Conservation (phyloP, 2,329 filamentous ascomycete genomes). For the Neonectria magnoliae region DNA sequence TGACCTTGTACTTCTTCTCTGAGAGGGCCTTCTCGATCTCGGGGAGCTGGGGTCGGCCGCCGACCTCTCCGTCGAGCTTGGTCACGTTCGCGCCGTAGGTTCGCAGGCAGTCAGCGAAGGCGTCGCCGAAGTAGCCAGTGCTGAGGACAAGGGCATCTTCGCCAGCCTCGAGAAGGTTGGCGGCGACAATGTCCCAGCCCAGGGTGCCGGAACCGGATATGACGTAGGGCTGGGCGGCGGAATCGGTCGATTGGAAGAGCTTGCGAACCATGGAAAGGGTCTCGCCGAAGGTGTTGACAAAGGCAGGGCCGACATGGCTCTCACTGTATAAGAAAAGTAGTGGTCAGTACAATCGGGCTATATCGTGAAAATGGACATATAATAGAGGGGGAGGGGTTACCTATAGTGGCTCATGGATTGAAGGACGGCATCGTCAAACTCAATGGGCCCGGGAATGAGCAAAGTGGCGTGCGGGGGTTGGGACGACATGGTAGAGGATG, state of each 20-base stretch:
- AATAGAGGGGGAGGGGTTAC: conserved; percentile 55
- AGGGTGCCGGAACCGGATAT: conserved; percentile 94
- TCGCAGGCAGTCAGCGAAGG: conserved; percentile 90
- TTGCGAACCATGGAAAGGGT: conserved; percentile 87
- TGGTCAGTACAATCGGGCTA: conserved; percentile 14
- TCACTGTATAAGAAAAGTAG: conserved; percentile 66
- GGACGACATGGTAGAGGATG: conserved; percentile 64
- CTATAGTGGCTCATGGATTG: conserved; percentile 95
- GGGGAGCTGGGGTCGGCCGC: conserved; percentile 83
- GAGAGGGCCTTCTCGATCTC: conserved; percentile 90
- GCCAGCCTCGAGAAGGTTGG: conserved; percentile 88
- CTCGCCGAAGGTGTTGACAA: conserved; percentile 92
- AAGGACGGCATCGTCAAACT: conserved; percentile 97
- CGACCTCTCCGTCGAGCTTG: conserved; percentile 89
- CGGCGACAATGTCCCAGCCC: conserved; percentile 96
- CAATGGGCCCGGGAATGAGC: conserved; percentile 96
- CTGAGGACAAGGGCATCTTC: conserved; percentile 93
- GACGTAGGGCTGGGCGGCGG: conserved; percentile 88
- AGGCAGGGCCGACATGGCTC: conserved; percentile 89
- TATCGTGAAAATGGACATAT: not conserved
- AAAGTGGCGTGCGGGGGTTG: conserved; percentile 75
- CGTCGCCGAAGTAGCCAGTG: conserved; percentile 97
- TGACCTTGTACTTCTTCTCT: conserved; percentile 90
- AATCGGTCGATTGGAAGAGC: conserved; percentile 90
- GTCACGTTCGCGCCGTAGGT: conserved; percentile 92